Percentiles rank a stretch among this genome's conserved stretches.
These are phyloP conservation scores for Helicostylum pulchrum DNA, from an alignment of 192 early-diverging fungal genomes.

Conservation along the genomic window DNA sequence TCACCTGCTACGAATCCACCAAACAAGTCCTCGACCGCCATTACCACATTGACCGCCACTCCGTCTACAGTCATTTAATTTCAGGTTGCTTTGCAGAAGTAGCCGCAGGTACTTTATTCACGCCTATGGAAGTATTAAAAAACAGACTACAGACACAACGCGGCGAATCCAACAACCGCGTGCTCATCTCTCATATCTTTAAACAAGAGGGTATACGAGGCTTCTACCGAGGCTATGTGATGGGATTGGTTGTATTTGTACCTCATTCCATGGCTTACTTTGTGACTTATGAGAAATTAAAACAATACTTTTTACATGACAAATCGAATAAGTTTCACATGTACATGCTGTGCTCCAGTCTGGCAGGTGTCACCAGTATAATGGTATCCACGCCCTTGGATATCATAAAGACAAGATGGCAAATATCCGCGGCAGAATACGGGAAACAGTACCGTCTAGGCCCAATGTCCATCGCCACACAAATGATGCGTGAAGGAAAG, in stretches of 20 bases:
- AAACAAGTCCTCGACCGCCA: slow-evolving; percentile 39
- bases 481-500: slow-evolving; percentile 59
- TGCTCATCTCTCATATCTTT: slow-evolving; percentile 41
- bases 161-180: not conserved
- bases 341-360: slow-evolving; percentile 60
- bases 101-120: slow-evolving; percentile 67
- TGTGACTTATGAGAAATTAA: slow-evolving; percentile 62
- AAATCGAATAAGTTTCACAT: not conserved
- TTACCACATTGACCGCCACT: slow-evolving; percentile 26
- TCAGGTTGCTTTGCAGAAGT: slow-evolving; percentile 65
- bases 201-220: slow-evolving; percentile 56
- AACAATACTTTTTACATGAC: slow-evolving; percentile 9
- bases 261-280: slow-evolving; percentile 74
- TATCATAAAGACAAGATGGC: slow-evolving; percentile 81
- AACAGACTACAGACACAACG: slow-evolving; percentile 59
- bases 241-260: slow-evolving; percentile 73
- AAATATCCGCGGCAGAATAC: slow-evolving; percentile 46
- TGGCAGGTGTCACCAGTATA: slow-evolving; percentile 55
- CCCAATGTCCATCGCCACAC: slow-evolving; percentile 36
- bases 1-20: slow-evolving; percentile 63
- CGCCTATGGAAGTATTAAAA: slow-evolving; percentile 87
- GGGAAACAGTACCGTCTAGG: slow-evolving; percentile 27
- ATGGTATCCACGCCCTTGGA: slow-evolving; percentile 67
- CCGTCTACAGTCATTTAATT: slow-evolving; percentile 51
- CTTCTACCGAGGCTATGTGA: slow-evolving; percentile 70